Evolutionary conservation across 495 filamentous ascomycete genomes (phyloP), one percentile per base, ranked within the genome.

Genomic region (Penicillium pulvis): DNA sequence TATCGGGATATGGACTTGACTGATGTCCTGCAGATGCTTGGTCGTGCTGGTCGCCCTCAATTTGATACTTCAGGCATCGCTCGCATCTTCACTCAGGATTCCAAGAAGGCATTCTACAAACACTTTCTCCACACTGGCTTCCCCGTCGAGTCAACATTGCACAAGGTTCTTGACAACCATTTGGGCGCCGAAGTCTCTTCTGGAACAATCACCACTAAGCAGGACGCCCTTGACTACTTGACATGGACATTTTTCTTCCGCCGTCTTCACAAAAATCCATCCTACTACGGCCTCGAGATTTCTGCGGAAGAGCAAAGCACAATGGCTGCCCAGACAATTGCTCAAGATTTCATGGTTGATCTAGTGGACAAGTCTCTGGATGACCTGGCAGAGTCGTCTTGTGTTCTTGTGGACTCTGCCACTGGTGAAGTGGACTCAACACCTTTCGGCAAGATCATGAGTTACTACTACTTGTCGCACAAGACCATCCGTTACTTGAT

Each of bases 211-310:
- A 70, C 82, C 7, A 93, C 92, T 10, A 97, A 97, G 70, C 95
- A 99, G 69, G 94, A 99, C 74, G 93, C 95, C 4, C 82, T 99
- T 7, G 95, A 99, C 69, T 99, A 99, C 68, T 75, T 99, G 36
- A 98, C 95, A 0, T 99, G 94, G 94, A 99, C 94, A 19, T 99
- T 99, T 80, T 97, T 99, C 80, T 99, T 97, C 83, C 88, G 94
- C 0, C 82, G 94, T 9, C 75, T 99, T 20, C 94, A 98, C 78
- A 99, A 99, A 78, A 99, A 99, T 61, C 94, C 94, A 12, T 96
- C 92, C 0, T 99, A 95, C 75, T 99, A 99, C 63, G 94, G 95
- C 0, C 86, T 99, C 3, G 90, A 98, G 62, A 96, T 99, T 46
- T 90, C 90, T 4, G 87, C 90, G 0, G 92, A 97, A 61, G 93